Percentiles rank a stretch among this genome's conserved stretches.
phyloP scores from a whole-genome alignment of 2,329 filamentous ascomycete species.

The Phialocephala subalpina region DNA sequence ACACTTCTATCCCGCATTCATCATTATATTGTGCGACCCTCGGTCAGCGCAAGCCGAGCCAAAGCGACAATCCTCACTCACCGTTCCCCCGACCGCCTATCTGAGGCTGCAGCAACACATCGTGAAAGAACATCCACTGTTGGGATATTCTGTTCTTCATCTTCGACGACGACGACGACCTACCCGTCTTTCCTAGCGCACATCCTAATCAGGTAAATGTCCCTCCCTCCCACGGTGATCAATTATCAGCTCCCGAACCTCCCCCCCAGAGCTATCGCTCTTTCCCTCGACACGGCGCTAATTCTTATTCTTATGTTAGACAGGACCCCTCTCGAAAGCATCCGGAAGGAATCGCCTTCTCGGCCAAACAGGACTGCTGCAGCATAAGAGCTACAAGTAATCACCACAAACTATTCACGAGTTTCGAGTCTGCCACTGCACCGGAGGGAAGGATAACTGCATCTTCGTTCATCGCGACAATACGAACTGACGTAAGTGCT shows the following conservation, averaged over 20 bases:
- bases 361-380: constrained; percentile 29
- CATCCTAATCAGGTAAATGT: constrained; percentile 27
- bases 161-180: constrained; percentile 6
- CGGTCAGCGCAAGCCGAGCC: constrained; percentile 37
- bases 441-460: constrained; percentile 13
- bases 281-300: constrained; percentile 21
- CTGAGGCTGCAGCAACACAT: constrained; percentile 38
- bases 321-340: constrained; percentile 28
- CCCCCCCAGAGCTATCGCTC: constrained; percentile 26
- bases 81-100: constrained; percentile 39
- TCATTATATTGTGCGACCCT: constrained; percentile 33
- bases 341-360: constrained; percentile 25
- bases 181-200: constrained; percentile 26
- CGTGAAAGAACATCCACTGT: constrained; percentile 30
- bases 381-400: constrained; percentile 26
- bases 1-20: constrained; percentile 26
- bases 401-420: constrained; percentile 10
- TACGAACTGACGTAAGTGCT: constrained; percentile 34
- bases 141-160: constrained; percentile 22
- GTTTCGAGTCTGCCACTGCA: constrained; percentile 14
- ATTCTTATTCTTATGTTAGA: constrained; percentile 32
- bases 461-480: constrained; percentile 25
- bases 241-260: constrained; percentile 24
- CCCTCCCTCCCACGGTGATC: constrained; percentile 22
- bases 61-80: constrained; percentile 33